Conservation (phyloP, 345 rosid genomes). For the Laguncularia racemosa region DNA sequence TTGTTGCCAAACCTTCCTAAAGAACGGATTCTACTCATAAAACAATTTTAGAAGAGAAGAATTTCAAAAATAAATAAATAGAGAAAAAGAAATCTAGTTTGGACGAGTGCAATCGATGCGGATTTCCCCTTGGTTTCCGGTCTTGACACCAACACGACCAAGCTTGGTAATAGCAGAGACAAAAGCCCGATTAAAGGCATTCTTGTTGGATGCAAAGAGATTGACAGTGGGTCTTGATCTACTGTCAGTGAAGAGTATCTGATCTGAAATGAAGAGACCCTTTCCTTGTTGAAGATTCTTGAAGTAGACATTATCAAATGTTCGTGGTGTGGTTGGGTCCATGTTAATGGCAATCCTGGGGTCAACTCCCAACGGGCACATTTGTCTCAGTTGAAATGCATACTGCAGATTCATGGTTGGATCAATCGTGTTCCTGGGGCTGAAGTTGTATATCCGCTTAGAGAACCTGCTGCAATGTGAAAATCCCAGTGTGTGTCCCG, state of each 20-base stretch:
- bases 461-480: constrained; percentile 69
- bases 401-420: constrained; percentile 52
- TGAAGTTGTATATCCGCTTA: constrained; percentile 58
- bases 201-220: constrained; percentile 39
- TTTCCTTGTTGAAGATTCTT: constrained; percentile 60
- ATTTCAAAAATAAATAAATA: background rate
- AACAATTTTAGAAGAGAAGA: too few relatives aligned
- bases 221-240: constrained; percentile 59
- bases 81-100: constrained; percentile 22
- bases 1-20: too few relatives aligned
- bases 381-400: constrained; percentile 44
- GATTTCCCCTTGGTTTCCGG: constrained; percentile 67
- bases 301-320: constrained; percentile 73
- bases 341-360: constrained; percentile 69
- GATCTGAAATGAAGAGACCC: constrained; percentile 72
- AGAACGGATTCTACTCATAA: too few relatives aligned
- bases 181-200: constrained; percentile 58
- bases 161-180: constrained; percentile 57
- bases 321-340: constrained; percentile 69
- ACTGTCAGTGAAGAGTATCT: constrained; percentile 46
- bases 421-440: constrained; percentile 36
- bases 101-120: constrained; percentile 48
- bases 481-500: constrained; percentile 75
- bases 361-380: constrained; percentile 65
- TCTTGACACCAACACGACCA: constrained; percentile 66